These are phyloP conservation scores for Stylonectria norvegica DNA, from an alignment of 2,329 filamentous ascomycete species.

Conservation along the genomic window DNA sequence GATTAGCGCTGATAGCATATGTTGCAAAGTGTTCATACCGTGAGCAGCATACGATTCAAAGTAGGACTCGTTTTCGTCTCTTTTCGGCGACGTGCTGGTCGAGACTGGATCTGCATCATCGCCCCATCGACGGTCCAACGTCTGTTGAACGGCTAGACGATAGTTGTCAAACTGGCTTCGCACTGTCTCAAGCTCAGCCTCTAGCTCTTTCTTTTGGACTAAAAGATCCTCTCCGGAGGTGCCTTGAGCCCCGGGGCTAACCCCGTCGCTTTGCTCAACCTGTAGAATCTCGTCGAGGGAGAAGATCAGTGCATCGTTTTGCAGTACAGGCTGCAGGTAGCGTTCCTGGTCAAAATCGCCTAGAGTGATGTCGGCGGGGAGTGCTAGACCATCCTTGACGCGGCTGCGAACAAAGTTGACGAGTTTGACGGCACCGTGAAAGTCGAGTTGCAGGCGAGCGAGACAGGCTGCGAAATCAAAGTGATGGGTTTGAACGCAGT, in stretches of 20 bases:
- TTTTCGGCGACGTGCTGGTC: constrained; percentile 17
- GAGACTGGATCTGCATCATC: constrained; percentile 46
- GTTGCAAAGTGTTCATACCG: constrained; percentile 42
- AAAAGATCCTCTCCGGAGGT: constrained; percentile 35
- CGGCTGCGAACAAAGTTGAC: constrained; percentile 64
- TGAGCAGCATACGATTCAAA: constrained; percentile 61
- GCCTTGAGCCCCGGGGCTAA: constrained; percentile 38
- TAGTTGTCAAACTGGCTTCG: constrained; percentile 63
- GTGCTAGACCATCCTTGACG: constrained; percentile 40
- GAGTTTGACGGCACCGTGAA: constrained; percentile 69
- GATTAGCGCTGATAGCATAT: constrained; percentile 1
- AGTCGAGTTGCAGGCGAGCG: constrained; percentile 61
- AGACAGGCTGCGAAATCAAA: constrained; percentile 65
- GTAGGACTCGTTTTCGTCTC: constrained; percentile 43
- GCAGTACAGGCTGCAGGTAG: constrained; percentile 78
- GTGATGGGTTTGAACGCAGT: constrained; percentile 62
- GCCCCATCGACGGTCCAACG: constrained; percentile 63
- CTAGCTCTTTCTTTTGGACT: constrained; percentile 53
- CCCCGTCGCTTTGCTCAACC: constrained; percentile 35
- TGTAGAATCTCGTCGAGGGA: constrained; percentile 72
- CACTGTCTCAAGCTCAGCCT: constrained; percentile 58
- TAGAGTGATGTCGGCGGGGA: constrained; percentile 58
- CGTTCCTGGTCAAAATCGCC: constrained; percentile 70
- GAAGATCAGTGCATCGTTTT: constrained; percentile 87
- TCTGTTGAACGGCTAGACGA: constrained; percentile 61